Percentiles rank a stretch among this genome's conserved stretches.
phyloP scores from a whole-genome alignment of 148 eudicot species.

The Heliamphora exappendiculata region DNA sequence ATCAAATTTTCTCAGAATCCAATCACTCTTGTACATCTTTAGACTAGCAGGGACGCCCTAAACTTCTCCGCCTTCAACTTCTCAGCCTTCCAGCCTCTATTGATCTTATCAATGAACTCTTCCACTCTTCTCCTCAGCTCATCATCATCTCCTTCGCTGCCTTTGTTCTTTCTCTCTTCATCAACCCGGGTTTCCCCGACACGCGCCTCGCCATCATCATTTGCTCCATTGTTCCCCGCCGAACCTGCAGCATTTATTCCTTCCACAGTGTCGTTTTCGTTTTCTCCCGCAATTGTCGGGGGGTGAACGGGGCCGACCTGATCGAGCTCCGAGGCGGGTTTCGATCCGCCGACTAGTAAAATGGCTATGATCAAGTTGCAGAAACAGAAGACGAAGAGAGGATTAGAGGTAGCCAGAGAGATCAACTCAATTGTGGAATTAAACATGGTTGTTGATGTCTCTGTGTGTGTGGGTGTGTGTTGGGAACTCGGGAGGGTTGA shows the following conservation, averaged over 20 bases:
- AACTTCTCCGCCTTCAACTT: conserved; percentile 50
- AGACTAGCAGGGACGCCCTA: conserved; percentile 6
- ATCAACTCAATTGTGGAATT: conserved; percentile 37
- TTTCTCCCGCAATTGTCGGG: neutral
- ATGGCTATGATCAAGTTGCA: conserved; percentile 56
- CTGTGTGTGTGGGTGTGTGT: neutral
- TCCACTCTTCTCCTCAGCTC: conserved; percentile 53
- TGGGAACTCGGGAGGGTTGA: neutral
- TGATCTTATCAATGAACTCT: conserved; percentile 60
- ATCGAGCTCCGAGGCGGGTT: neutral
- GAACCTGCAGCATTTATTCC: neutral
- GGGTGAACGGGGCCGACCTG: neutral
- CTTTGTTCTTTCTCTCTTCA: neutral
- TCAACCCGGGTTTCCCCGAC: neutral
- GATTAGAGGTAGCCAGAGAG: conserved; percentile 41
- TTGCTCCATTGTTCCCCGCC: neutral
- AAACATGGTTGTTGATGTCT: conserved; percentile 24
- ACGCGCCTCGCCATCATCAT: neutral
- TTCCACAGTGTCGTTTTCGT: neutral
- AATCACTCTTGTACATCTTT: too few relatives aligned
- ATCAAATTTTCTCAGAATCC: too few relatives aligned
- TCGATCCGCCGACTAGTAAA: conserved; percentile 34
- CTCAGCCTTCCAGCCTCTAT: conserved; percentile 58
- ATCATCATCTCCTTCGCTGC: conserved; percentile 28
- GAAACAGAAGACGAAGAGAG: conserved; percentile 47